phyloP scores from a whole-genome alignment of 78 protist species.

The Polysphondylium violaceum region DNA sequence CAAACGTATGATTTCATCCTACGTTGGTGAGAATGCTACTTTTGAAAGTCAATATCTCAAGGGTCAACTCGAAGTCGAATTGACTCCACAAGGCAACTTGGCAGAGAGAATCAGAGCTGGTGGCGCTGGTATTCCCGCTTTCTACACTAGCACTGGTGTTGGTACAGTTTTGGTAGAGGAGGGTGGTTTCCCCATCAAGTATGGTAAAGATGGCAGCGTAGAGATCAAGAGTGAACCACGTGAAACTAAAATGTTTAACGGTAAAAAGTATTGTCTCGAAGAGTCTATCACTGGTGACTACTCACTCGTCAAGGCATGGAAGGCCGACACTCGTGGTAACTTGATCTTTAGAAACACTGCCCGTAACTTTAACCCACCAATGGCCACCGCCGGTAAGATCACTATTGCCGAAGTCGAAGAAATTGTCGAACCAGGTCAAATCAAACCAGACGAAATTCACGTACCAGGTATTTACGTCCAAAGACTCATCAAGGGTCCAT shows the following conservation, averaged over 20 bases:
- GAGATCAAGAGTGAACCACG: conserved; percentile 86
- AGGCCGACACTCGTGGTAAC: conserved; percentile 96
- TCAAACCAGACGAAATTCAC: conserved; percentile 93
- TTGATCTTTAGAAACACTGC: conserved; percentile 92
- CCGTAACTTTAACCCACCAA: conserved; percentile 93
- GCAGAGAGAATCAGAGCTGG: conserved; percentile 98
- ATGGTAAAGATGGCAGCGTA: conserved; percentile 85
- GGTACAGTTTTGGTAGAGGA: conserved; percentile 93
- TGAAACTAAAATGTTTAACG: conserved; percentile 82
- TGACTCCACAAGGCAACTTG: conserved; percentile 98
- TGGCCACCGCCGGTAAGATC: conserved; percentile 92
- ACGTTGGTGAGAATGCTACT: conserved; percentile 97
- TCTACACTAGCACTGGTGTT: conserved; percentile 95
- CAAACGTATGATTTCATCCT: conserved; percentile 94
- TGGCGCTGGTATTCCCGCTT: conserved; percentile 99
- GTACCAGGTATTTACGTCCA: conserved; percentile 94
- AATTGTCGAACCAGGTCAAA: conserved; percentile 90
- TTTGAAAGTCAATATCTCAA: conserved; percentile 93
- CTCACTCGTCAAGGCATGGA: conserved; percentile 94
- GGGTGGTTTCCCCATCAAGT: conserved; percentile 95
- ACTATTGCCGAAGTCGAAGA: conserved; percentile 96
- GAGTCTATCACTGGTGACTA: conserved; percentile 93
- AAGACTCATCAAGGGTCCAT: conserved; percentile 82
- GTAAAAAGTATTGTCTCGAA: conserved; percentile 88
- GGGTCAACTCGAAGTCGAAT: conserved; percentile 97